Conservation (phyloP, 495 filamentous ascomycete genomes). For the Daldinia childiae region DNA sequence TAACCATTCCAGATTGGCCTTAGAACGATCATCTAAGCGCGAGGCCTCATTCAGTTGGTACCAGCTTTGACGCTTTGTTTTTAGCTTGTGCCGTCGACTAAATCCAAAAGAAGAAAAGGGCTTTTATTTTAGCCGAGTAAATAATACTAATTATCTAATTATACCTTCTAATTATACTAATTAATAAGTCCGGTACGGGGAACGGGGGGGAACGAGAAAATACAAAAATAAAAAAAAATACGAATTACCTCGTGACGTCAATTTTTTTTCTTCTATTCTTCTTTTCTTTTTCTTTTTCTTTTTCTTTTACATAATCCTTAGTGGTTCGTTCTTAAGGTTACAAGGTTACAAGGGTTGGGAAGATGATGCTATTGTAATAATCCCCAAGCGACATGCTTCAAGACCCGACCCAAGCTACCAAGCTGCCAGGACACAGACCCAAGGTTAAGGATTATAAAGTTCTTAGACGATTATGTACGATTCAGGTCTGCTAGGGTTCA, state of each 20-base stretch:
- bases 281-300: too few relatives aligned
- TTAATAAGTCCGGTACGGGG: not conserved
- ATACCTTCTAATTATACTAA: too few relatives aligned
- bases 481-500: constrained; percentile 32
- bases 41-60: constrained; percentile 26
- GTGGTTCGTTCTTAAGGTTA: not conserved
- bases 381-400: constrained; percentile 8
- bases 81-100: not conserved
- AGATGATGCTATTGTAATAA: constrained; percentile 1
- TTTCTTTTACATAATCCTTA: not conserved
- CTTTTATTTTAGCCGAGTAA: not conserved
- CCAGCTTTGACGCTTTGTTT: too few relatives aligned
- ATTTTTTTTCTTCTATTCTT: not conserved
- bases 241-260: constrained; percentile 31
- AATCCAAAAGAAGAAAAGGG: not conserved
- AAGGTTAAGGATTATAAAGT: constrained; percentile 16
- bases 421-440: not conserved
- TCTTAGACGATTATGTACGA: constrained; percentile 26
- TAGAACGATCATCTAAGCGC: constrained; percentile 33
- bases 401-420: not conserved
- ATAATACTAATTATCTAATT: not conserved
- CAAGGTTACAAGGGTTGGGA: not conserved
- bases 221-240: constrained; percentile 21
- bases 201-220: not conserved
- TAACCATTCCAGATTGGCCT: constrained; percentile 6